Conservation (phyloP, 495 filamentous ascomycete species). For the Venustampulla echinocandica region DNA sequence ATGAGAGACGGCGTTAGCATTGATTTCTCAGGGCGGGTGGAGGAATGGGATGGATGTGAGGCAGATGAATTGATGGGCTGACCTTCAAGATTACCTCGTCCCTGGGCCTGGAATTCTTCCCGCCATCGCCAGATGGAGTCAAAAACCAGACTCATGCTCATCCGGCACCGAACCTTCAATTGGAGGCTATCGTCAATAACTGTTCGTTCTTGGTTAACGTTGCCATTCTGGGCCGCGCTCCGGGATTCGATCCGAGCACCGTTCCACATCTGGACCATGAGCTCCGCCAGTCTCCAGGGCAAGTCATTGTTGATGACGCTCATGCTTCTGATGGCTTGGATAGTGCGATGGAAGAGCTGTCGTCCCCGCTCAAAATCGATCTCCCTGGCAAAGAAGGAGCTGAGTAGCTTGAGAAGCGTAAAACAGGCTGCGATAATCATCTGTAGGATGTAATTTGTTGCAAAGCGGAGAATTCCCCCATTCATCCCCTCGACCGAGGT, state of each 20-base stretch:
- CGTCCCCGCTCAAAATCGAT: constrained; percentile 70
- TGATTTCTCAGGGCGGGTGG: background rate
- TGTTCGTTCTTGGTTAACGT: constrained; percentile 27
- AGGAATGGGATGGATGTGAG: background rate
- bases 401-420: constrained; percentile 74
- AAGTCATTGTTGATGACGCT: constrained; percentile 80
- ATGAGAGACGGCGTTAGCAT: constrained; percentile 10
- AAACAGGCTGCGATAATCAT: constrained; percentile 87
- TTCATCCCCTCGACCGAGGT: constrained; percentile 26
- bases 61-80: constrained; percentile 22
- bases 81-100: constrained; percentile 71
- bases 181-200: constrained; percentile 60
- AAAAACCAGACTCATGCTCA: constrained; percentile 89
- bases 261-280: constrained; percentile 89
- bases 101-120: constrained; percentile 74
- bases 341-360: constrained; percentile 64
- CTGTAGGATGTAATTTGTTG: constrained; percentile 82
- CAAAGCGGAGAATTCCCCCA: constrained; percentile 51
- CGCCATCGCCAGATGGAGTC: constrained; percentile 93
- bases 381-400: constrained; percentile 68
- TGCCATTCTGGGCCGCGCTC: constrained; percentile 21
- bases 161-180: constrained; percentile 78
- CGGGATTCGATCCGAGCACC: constrained; percentile 46
- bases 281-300: constrained; percentile 74
- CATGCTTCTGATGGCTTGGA: constrained; percentile 66